Conservation (phyloP, 805 yeast species). For the Phaffomyces opuntiae region DNA sequence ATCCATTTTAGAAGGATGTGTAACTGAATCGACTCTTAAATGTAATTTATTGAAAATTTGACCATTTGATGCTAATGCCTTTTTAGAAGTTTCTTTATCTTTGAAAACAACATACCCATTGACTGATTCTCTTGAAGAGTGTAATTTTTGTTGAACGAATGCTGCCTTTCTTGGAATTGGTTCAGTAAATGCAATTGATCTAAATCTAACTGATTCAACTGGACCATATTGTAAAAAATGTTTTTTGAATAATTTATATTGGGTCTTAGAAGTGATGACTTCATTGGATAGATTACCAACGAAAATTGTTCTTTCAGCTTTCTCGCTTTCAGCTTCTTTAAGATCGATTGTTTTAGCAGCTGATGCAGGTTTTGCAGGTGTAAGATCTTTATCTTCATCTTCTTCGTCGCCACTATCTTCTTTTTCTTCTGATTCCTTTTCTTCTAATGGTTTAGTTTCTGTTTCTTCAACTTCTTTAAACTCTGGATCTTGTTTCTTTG, state of each 20-base stretch:
- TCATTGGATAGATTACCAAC: constrained; percentile 74
- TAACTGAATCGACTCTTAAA: constrained; percentile 84
- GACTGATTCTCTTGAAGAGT: constrained; percentile 68
- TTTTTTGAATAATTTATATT: constrained; percentile 57
- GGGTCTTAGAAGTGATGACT: constrained; percentile 57
- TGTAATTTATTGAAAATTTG: constrained; percentile 64
- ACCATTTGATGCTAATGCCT: constrained; percentile 54
- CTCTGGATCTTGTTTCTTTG: constrained; percentile 23
- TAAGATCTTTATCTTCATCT: constrained; percentile 21
- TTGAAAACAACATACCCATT: constrained; percentile 85
- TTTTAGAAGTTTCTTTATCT: constrained; percentile 38
- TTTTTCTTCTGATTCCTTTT: constrained; percentile 15
- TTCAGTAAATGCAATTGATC: constrained; percentile 87
- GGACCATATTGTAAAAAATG: constrained; percentile 37
- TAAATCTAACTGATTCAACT: constrained; percentile 75
- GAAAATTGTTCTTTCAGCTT: constrained; percentile 80
- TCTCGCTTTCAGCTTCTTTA: constrained; percentile 65
- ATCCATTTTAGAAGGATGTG: constrained; percentile 84
- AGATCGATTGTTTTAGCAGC: constrained; percentile 42
- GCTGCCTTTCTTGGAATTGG: constrained; percentile 90
- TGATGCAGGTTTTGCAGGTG: constrained; percentile 15
- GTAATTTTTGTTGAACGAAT: constrained; percentile 70
- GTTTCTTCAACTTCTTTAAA: constrained; percentile 22
- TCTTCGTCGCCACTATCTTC: constrained; percentile 10
- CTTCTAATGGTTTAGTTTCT: constrained; percentile 24